Percentiles rank a stretch among this genome's conserved stretches.
Conservation (phyloP, 2,329 filamentous ascomycete species). For the Exophiala mesophila region DNA sequence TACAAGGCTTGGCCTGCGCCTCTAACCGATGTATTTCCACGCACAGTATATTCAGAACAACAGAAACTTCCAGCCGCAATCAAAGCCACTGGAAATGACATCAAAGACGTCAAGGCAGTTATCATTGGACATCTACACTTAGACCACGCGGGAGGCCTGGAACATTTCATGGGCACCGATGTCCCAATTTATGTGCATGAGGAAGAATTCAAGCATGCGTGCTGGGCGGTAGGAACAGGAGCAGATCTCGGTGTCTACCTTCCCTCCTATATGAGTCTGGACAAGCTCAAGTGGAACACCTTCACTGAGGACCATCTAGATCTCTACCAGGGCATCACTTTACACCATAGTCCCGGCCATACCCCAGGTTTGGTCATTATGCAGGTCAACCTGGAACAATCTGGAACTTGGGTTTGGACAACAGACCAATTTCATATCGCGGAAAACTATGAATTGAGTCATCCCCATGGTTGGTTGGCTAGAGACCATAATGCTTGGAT, state of each 20-base stretch:
- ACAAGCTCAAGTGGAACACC: slow-evolving; percentile 40
- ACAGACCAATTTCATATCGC: slow-evolving; percentile 38
- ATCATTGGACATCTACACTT: slow-evolving; percentile 46
- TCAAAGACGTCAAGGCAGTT: slow-evolving; percentile 45
- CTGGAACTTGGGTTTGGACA: slow-evolving; percentile 39
- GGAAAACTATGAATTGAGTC: slow-evolving; percentile 36
- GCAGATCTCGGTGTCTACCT: slow-evolving; percentile 40
- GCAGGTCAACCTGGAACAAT: slow-evolving; percentile 35
- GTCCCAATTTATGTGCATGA: slow-evolving; percentile 47
- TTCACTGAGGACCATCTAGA: slow-evolving; percentile 39
- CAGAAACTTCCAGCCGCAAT: slow-evolving; percentile 36
- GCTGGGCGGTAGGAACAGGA: slow-evolving; percentile 41
- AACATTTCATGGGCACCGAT: slow-evolving; percentile 41
- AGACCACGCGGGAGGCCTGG: slow-evolving; percentile 46
- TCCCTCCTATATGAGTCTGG: slow-evolving; percentile 33
- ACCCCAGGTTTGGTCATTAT: slow-evolving; percentile 35
- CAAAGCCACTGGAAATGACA: slow-evolving; percentile 36
- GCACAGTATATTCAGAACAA: slow-evolving; percentile 30
- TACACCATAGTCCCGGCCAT: slow-evolving; percentile 36
- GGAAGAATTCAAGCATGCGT: slow-evolving; percentile 44
- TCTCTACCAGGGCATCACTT: slow-evolving; percentile 36
- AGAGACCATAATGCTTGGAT: slow-evolving; percentile 37
- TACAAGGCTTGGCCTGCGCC: slow-evolving; percentile 36
- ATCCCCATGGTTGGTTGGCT: slow-evolving; percentile 35
- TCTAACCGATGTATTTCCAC: slow-evolving; percentile 38